Evolutionary conservation across 176 grass and related monocot genomes (phyloP).

Genomic region (Lolium rigidum): DNA sequence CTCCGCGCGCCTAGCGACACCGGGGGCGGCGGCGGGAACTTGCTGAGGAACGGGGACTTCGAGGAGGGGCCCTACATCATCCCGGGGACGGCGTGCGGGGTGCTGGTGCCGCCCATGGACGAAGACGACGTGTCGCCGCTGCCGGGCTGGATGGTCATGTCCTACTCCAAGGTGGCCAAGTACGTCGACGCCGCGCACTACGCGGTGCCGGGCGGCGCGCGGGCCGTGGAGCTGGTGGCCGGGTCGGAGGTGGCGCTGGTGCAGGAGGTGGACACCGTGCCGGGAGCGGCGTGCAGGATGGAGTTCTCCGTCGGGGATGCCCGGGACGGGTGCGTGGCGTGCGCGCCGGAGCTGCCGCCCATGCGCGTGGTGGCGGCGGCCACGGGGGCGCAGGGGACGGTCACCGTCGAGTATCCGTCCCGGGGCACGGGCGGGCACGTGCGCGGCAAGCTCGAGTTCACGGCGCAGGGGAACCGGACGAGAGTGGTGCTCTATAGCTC

Average conservation of each 20-base stretch:
- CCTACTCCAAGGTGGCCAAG: slow-evolving; percentile 50
- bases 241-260: slow-evolving; percentile 54
- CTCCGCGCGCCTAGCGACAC: slow-evolving; percentile 26
- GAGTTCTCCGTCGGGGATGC: slow-evolving; percentile 49
- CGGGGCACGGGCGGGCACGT: slow-evolving; percentile 41
- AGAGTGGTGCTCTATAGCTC: slow-evolving; percentile 40
- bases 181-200: slow-evolving; percentile 53
- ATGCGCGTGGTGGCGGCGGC: slow-evolving; percentile 52
- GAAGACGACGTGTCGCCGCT: slow-evolving; percentile 73
- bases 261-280: slow-evolving; percentile 43
- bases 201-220: slow-evolving; percentile 38
- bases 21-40: background rate
- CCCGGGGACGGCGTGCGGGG: slow-evolving; percentile 37
- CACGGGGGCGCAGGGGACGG: slow-evolving; percentile 25
- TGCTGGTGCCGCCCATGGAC: slow-evolving; percentile 52
- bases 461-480: slow-evolving; percentile 27
- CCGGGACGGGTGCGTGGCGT: slow-evolving; percentile 37
- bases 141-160: slow-evolving; percentile 77
- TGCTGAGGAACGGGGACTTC: slow-evolving; percentile 54
- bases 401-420: slow-evolving; percentile 40
- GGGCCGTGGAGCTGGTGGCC: slow-evolving; percentile 52
- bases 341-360: slow-evolving; percentile 38
- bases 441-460: slow-evolving; percentile 40
- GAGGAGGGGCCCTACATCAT: slow-evolving; percentile 55
- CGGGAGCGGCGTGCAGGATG: slow-evolving; percentile 40